These are phyloP conservation scores for Powellomyces hirtus DNA, from an alignment of 192 early-diverging fungal species.

Conservation along the genomic window DNA sequence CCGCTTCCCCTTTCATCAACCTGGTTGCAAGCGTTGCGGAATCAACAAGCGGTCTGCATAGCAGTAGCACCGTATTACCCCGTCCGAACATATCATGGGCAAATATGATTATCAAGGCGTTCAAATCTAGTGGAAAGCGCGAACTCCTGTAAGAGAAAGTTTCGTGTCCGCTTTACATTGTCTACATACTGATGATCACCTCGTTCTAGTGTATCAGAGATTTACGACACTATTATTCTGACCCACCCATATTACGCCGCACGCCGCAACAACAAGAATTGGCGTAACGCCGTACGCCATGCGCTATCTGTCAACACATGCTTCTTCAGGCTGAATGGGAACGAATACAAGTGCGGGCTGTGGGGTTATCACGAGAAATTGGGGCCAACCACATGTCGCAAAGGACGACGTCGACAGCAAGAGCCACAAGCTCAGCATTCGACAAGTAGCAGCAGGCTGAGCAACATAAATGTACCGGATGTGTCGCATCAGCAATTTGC, in stretches of 20 bases:
- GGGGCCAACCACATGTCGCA: not conserved
- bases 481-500: no score
- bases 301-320: constrained; percentile 20
- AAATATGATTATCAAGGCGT: constrained; percentile 9
- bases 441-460: no score
- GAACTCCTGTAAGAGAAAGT: constrained; percentile 1
- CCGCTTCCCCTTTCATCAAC: no score
- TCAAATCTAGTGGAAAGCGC: constrained; percentile 3
- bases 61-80: no score
- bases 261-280: not conserved
- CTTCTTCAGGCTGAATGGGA: constrained; percentile 23
- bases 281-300: constrained; percentile 28
- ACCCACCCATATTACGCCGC: constrained; percentile 8
- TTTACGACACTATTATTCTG: constrained; percentile 6
- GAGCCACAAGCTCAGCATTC: no score
- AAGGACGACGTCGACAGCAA: not conserved
- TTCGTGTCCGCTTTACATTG: not conserved
- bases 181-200: not conserved
- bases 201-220: constrained; percentile 8
- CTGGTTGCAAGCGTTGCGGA: no score
- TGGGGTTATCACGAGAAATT: constrained; percentile 11
- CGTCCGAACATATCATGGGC: constrained; percentile 14
- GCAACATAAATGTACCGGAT: no score
- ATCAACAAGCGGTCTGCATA: no score
- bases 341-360: constrained; percentile 21